Evolutionary conservation across 129 eudicot species (phyloP).

Genomic region (Flaveria brownii): DNA sequence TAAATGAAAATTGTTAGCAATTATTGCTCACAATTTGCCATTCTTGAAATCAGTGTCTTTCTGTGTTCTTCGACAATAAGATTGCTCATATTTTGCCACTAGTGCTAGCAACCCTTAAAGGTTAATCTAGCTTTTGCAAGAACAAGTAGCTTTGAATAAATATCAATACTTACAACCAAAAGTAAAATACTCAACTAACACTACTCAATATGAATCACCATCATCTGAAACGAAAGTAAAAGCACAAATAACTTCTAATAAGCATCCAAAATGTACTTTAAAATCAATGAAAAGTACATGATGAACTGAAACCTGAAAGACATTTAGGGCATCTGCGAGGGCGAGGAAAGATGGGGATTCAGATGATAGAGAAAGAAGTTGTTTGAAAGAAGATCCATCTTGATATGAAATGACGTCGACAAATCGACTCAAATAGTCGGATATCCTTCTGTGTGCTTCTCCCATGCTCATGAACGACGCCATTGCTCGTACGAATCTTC

Average conservation of each 20-base stretch:
- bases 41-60: background rate
- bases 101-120: background rate
- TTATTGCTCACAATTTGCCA: constrained; percentile 4
- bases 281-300: background rate
- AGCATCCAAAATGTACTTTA: background rate
- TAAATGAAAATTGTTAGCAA: background rate
- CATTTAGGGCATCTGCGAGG: constrained; percentile 83
- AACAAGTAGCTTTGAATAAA: background rate
- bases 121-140: background rate
- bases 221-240: background rate
- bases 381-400: constrained; percentile 69
- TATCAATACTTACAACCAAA: too few relatives aligned
- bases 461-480: constrained; percentile 88
- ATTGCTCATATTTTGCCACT: background rate
- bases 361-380: constrained; percentile 75
- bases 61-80: background rate
- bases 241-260: background rate
- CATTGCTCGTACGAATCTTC: constrained; percentile 25
- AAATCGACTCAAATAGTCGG: constrained; percentile 72
- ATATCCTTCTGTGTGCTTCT: constrained; percentile 81
- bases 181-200: background rate
- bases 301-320: constrained; percentile 57
- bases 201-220: background rate
- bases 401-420: constrained; percentile 81
- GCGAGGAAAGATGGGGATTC: constrained; percentile 61